Evolutionary conservation across 306 rosid genomes (phyloP).

Genomic region (Malus fusca): DNA sequence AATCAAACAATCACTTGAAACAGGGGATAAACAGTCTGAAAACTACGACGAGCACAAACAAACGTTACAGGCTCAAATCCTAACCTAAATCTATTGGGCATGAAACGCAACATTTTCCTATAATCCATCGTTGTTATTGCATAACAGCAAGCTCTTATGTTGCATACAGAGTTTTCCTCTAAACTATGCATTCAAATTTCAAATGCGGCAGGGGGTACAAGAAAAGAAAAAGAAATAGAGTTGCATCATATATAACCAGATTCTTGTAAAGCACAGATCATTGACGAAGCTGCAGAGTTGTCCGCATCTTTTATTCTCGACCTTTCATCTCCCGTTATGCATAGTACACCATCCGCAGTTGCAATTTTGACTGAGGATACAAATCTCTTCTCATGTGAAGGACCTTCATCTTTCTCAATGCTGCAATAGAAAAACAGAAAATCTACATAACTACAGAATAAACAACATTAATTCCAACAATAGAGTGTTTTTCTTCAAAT

Average conservation of each 20-base stretch:
- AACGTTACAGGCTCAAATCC: background rate
- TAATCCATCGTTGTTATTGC: background rate
- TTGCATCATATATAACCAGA: slow-evolving; percentile 18
- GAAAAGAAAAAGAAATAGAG: too few relatives aligned
- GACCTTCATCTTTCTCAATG: slow-evolving; percentile 44
- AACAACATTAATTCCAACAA: background rate
- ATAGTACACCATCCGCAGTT: slow-evolving; percentile 17
- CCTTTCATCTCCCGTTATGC: slow-evolving; percentile 33
- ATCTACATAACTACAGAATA: background rate
- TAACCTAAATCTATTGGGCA: background rate
- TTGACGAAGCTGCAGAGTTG: slow-evolving; percentile 64
- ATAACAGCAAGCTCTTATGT: background rate
- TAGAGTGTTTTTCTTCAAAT: background rate
- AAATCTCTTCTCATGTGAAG: slow-evolving; percentile 47
- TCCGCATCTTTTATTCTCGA: slow-evolving; percentile 46
- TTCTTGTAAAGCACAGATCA: slow-evolving; percentile 45
- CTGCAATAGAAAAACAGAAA: slow-evolving; percentile 23
- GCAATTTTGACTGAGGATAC: slow-evolving; percentile 38
- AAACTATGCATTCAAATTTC: background rate
- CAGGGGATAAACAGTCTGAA: too few relatives aligned
- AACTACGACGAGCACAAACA: background rate
- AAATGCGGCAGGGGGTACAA: background rate
- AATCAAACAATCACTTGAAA: background rate
- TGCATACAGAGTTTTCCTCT: background rate
- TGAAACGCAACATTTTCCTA: background rate